Conservation (phyloP, 257 asterid genomes). For the Solanum phureja region DNA sequence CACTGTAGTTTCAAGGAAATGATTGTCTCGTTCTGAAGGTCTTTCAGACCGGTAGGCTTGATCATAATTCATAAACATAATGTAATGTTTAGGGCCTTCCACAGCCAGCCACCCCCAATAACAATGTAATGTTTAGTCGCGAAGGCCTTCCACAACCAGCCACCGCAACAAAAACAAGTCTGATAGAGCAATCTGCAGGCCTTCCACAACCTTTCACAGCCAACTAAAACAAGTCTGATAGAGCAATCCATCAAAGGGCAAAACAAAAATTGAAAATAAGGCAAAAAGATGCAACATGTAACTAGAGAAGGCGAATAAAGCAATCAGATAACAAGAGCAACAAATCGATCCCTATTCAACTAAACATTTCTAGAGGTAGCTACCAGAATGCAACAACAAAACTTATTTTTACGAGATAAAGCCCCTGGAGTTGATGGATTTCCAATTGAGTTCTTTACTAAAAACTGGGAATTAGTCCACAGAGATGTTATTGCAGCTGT, state of each 20-base stretch:
- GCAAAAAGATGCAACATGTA: not conserved
- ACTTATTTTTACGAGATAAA: not conserved
- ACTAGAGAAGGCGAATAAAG: not conserved
- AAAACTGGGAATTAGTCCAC: no score
- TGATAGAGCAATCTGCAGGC: not conserved
- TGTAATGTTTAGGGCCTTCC: not conserved
- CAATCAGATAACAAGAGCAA: not conserved
- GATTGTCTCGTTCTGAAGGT: not conserved
- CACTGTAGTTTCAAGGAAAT: not conserved
- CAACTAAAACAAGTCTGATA: not conserved
- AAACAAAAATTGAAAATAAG: not conserved
- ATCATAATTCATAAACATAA: not conserved
- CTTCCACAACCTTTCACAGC: not conserved
- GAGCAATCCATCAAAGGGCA: not conserved
- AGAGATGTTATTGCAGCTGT: no score
- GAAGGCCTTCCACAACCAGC: not conserved
- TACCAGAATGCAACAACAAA: not conserved
- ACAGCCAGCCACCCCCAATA: no score
- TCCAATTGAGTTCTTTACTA: no score
- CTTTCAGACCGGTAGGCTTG: not conserved
- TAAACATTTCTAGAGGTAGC: not conserved
- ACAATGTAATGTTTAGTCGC: not conserved
- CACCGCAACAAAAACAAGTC: not conserved
- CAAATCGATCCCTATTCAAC: not conserved
- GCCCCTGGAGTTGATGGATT: no score